These are phyloP conservation scores for Mortierella sp. DNA, from an alignment of 371 early-diverging fungal species.

Conservation along the genomic window DNA sequence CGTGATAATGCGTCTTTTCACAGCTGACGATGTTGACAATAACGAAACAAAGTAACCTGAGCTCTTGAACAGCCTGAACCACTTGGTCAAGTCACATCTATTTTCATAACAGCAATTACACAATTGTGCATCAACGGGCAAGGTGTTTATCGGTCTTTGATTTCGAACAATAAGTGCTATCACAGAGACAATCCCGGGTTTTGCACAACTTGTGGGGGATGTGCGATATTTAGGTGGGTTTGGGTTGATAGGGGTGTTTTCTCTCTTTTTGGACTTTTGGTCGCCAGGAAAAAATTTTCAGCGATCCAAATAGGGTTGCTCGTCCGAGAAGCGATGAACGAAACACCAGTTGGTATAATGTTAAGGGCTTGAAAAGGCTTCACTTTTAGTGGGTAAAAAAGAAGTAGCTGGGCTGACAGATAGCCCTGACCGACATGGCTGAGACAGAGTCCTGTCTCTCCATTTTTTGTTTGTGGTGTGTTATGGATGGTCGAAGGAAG, in stretches of 20 bases:
- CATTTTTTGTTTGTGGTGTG: too few relatives aligned
- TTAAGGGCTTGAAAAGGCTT: background rate
- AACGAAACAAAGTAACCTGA: background rate
- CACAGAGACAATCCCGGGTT: constrained; percentile 1
- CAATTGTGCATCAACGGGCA: background rate
- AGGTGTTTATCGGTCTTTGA: background rate
- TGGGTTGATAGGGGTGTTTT: background rate
- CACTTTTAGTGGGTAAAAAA: too few relatives aligned
- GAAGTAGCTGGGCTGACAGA: too few relatives aligned
- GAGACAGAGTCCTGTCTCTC: too few relatives aligned
- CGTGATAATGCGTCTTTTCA: too few relatives aligned
- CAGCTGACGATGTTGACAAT: background rate
- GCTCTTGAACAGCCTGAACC: background rate
- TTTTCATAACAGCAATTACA: background rate
- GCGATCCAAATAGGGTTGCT: background rate
- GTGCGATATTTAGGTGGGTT: background rate
- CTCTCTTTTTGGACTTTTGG: background rate
- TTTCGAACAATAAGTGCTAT: background rate
- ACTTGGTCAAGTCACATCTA: background rate
- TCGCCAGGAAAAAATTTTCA: background rate
- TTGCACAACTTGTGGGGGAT: background rate
- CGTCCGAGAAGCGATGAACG: background rate
- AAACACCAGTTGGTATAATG: background rate
- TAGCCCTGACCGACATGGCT: too few relatives aligned
- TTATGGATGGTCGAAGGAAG: too few relatives aligned